Evolutionary conservation across 495 filamentous ascomycete genomes (phyloP).

Genomic region (Aspergillus coremiiformis): DNA sequence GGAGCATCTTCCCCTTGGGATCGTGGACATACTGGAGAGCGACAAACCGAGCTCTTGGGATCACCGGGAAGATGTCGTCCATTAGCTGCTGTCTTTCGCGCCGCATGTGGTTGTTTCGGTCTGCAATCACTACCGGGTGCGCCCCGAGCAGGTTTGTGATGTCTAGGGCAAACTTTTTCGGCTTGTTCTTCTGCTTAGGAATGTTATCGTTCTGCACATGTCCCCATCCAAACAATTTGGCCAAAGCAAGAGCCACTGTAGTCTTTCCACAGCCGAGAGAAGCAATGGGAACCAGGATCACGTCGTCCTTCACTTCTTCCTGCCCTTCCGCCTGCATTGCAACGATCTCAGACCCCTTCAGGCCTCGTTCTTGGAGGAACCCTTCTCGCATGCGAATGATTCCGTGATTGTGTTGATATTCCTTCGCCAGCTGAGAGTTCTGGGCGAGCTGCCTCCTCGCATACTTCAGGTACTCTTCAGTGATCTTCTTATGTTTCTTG

Average conservation of each 20-base stretch:
- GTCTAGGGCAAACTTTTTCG: conserved; percentile 61
- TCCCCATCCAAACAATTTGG: conserved; percentile 82
- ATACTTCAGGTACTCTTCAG: conserved; percentile 80
- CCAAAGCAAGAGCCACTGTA: conserved; percentile 75
- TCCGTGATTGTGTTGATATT: conserved; percentile 84
- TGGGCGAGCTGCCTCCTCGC: conserved; percentile 63
- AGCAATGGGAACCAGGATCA: conserved; percentile 79
- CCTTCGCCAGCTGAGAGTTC: conserved; percentile 53
- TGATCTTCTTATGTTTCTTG: conserved; percentile 84
- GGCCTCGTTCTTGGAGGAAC: conserved; percentile 70
- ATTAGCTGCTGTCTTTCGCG: conserved; percentile 85
- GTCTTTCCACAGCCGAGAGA: conserved; percentile 97
- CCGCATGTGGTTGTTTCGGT: conserved; percentile 86
- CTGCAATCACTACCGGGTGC: conserved; percentile 72
- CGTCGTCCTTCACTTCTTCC: conserved; percentile 48
- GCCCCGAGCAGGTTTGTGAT: conserved; percentile 52
- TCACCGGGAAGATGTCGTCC: conserved; percentile 56
- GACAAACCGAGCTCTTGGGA: conserved; percentile 63
- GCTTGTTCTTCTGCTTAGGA: conserved; percentile 60
- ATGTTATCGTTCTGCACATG: conserved; percentile 98
- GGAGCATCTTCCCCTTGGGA: conserved; percentile 45
- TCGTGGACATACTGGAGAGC: conserved; percentile 90
- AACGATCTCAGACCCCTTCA: conserved; percentile 82
- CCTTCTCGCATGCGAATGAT: conserved; percentile 86
- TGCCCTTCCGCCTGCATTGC: conserved; percentile 46